phyloP scores from a whole-genome alignment of 1,284 basidiomycete genomes.

The Ustilago shanxiensis region DNA sequence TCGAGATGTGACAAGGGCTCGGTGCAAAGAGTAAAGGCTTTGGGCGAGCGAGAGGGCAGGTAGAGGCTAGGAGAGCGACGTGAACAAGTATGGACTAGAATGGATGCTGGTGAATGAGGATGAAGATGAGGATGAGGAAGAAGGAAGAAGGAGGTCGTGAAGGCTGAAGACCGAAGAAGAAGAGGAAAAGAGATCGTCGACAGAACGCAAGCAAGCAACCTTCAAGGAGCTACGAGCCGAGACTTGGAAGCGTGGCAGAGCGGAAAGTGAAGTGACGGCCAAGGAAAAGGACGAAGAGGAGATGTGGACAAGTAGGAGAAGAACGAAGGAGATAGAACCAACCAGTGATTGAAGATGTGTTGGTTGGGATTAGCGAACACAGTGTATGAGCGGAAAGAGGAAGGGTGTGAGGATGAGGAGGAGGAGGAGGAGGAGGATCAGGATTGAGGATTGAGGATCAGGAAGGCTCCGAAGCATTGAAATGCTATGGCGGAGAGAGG shows the following conservation, averaged over 20 bases:
- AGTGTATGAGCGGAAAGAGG: background rate
- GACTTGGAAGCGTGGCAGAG: background rate
- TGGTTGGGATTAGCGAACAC: background rate
- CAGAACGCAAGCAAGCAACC: constrained; percentile 14
- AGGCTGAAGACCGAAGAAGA: background rate
- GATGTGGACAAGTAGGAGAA: background rate
- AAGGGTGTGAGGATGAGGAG: background rate
- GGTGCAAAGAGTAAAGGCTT: constrained; percentile 15
- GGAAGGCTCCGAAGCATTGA: background rate
- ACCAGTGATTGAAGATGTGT: background rate
- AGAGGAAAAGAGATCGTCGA: background rate
- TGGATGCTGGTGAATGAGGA: background rate
- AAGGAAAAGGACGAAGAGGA: constrained; percentile 1
- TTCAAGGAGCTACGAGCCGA: constrained; percentile 23
- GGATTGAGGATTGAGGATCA: constrained; percentile 2
- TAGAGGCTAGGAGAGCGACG: background rate
- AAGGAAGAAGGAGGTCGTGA: background rate
- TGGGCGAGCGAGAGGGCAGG: background rate
- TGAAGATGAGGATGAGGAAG: background rate
- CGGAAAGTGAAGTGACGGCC: background rate
- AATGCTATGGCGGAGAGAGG: background rate
- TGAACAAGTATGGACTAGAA: background rate
- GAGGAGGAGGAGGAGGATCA: constrained; percentile 5
- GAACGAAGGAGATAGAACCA: constrained; percentile 1
- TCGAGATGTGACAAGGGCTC: constrained; percentile 6